Evolutionary conservation across 495 filamentous ascomycete species (phyloP).

Genomic region (Penicillium maclennaniae): DNA sequence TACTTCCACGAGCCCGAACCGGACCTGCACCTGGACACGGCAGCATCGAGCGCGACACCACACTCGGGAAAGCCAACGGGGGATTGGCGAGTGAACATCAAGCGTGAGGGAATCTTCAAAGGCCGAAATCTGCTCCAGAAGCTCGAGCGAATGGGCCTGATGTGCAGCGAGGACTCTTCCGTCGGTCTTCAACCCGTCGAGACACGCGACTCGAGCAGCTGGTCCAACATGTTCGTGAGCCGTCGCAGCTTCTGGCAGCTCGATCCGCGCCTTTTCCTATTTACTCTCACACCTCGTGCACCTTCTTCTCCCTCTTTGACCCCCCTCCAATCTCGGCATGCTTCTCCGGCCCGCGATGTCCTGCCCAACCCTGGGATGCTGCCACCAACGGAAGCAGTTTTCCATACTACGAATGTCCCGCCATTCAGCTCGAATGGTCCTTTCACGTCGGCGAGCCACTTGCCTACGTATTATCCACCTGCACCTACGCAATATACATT

Average conservation of each 20-base stretch:
- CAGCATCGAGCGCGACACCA: slow-evolving; percentile 62
- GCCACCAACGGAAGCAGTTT: slow-evolving; percentile 19
- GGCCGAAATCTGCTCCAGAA: slow-evolving; percentile 80
- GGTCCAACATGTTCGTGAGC: slow-evolving; percentile 78
- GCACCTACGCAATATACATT: slow-evolving; percentile 75
- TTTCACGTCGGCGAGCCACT: slow-evolving; percentile 70
- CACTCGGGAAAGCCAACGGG: slow-evolving; percentile 67
- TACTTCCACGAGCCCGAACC: slow-evolving; percentile 75
- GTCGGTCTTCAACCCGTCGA: slow-evolving; percentile 61
- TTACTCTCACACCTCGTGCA: slow-evolving; percentile 65
- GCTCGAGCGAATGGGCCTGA: slow-evolving; percentile 87
- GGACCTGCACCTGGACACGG: slow-evolving; percentile 52
- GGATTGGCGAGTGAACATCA: slow-evolving; percentile 85
- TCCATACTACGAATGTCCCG: slow-evolving; percentile 39
- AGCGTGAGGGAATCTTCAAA: slow-evolving; percentile 80
- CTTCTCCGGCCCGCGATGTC: slow-evolving; percentile 56
- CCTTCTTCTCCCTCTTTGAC: slow-evolving; percentile 51
- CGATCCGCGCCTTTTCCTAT: slow-evolving; percentile 80
- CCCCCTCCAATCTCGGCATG: slow-evolving; percentile 50
- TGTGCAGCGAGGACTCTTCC: slow-evolving; percentile 69
- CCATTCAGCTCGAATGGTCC: slow-evolving; percentile 69
- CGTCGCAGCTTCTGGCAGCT: slow-evolving; percentile 87
- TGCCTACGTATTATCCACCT: slow-evolving; percentile 88
- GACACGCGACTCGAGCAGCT: slow-evolving; percentile 58
- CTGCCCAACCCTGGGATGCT: slow-evolving; percentile 14